Evolutionary conservation across 257 asterid species (phyloP).

Genomic region (Solanum rostratum): DNA sequence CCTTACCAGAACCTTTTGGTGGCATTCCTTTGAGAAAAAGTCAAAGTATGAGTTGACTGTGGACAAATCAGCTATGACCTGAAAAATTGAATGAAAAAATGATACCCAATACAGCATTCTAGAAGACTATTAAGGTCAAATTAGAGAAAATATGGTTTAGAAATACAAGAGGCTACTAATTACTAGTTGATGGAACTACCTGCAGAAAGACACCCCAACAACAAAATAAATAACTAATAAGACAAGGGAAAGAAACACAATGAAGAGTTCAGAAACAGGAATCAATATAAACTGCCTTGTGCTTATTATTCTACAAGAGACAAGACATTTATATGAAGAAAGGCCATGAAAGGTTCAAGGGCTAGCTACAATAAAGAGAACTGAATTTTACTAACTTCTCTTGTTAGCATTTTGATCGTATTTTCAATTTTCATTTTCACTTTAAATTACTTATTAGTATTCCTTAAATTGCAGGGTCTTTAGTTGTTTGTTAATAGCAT

Average conservation of each 20-base stretch:
- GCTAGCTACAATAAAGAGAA: neutral
- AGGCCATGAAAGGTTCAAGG: neutral
- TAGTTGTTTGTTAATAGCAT: neutral
- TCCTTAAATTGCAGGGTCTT: neutral
- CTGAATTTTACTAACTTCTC: neutral
- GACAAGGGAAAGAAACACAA: neutral
- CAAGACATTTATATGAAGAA: neutral
- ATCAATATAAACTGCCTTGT: neutral
- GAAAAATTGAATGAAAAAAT: neutral
- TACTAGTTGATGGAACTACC: neutral
- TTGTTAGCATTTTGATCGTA: neutral
- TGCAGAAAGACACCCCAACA: neutral
- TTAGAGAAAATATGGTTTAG: neutral
- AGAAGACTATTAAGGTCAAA: neutral
- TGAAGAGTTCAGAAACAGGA: neutral
- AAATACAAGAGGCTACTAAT: neutral
- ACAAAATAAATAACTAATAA: neutral
- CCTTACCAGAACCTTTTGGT: conserved; percentile 18
- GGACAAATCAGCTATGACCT: conserved; percentile 24
- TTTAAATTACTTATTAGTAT: neutral
- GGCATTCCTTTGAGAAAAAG: conserved; percentile 14
- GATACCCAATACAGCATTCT: neutral
- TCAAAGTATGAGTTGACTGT: conserved; percentile 22
- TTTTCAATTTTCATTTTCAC: neutral
- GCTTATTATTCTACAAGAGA: neutral